These are phyloP conservation scores for Penicillium sp. DNA, from an alignment of 2,329 filamentous ascomycete species.

Conservation along the genomic window DNA sequence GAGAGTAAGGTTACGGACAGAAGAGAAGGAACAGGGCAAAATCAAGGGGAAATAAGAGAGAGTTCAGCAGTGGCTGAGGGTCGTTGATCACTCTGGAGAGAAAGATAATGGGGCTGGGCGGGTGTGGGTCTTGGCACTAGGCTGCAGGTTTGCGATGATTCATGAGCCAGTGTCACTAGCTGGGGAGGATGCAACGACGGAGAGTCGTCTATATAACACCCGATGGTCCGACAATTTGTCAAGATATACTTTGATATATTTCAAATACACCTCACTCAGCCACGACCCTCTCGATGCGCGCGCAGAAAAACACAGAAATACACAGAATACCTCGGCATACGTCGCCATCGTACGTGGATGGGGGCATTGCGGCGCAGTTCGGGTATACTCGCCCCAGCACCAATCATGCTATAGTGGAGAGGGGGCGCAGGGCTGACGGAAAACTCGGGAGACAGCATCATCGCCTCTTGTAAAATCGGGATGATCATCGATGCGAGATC, in stretches of 20 bases:
- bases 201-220: background rate
- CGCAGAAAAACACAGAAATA: background rate
- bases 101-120: conserved; percentile 17
- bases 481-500: background rate
- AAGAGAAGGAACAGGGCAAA: background rate
- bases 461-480: background rate
- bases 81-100: conserved; percentile 3
- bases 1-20: background rate
- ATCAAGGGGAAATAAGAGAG: conserved; percentile 13
- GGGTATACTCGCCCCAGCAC: conserved; percentile 2
- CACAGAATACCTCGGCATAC: background rate
- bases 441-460: background rate
- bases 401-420: conserved; percentile 15
- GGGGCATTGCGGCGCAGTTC: conserved; percentile 11
- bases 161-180: conserved; percentile 1
- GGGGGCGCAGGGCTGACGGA: conserved; percentile 16
- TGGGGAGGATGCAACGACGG: background rate
- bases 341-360: conserved; percentile 1
- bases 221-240: background rate
- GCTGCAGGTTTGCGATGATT: conserved; percentile 27
- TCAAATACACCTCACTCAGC: background rate
- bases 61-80: conserved; percentile 13
- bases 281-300: background rate
- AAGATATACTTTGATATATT: background rate
- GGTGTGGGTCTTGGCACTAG: conserved; percentile 24